Evolutionary conservation across 768 basidiomycete genomes (phyloP).

Genomic region (Favolaschia claudopus): DNA sequence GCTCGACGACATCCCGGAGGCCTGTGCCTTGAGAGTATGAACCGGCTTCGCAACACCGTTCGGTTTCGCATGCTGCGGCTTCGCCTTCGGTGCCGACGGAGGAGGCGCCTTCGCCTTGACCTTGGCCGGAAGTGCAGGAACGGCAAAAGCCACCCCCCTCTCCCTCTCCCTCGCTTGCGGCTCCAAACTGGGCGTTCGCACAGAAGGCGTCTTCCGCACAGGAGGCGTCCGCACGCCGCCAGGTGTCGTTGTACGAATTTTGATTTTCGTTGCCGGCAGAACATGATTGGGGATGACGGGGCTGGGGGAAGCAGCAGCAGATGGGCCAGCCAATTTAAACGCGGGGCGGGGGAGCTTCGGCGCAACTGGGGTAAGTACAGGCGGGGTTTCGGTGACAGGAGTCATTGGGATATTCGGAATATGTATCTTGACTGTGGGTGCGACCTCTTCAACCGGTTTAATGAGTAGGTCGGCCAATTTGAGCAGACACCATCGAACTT

Average conservation of each 20-base stretch:
- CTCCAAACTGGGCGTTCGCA: slow-evolving; percentile 39
- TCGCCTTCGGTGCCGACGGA: slow-evolving; percentile 33
- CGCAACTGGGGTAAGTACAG: slow-evolving; percentile 53
- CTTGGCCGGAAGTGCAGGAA: slow-evolving; percentile 44
- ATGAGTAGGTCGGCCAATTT: slow-evolving; percentile 92
- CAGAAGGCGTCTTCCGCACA: slow-evolving; percentile 3
- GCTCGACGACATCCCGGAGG: slow-evolving; percentile 76
- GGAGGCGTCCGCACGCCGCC: slow-evolving; percentile 34
- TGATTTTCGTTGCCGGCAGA: slow-evolving; percentile 30
- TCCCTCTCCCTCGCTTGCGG: slow-evolving; percentile 43
- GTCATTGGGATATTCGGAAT: slow-evolving; percentile 77
- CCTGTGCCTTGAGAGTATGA: slow-evolving; percentile 72
- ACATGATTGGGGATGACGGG: slow-evolving; percentile 41
- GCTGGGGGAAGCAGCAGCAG: slow-evolving; percentile 45
- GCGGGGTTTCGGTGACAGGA: slow-evolving; percentile 68
- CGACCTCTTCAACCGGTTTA: slow-evolving; percentile 80
- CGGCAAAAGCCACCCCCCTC: slow-evolving; percentile 46
- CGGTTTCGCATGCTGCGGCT: slow-evolving; percentile 30
- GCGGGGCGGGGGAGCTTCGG: slow-evolving; percentile 59
- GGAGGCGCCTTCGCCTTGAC: slow-evolving; percentile 30
- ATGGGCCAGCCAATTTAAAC: slow-evolving; percentile 47
- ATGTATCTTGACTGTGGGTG: slow-evolving; percentile 88
- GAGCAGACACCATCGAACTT: slow-evolving; percentile 90
- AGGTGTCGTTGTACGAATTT: slow-evolving; percentile 24
- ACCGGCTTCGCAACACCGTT: slow-evolving; percentile 32